phyloP scores from a whole-genome alignment of 2,329 filamentous ascomycete species.

The Nemania diffusa region DNA sequence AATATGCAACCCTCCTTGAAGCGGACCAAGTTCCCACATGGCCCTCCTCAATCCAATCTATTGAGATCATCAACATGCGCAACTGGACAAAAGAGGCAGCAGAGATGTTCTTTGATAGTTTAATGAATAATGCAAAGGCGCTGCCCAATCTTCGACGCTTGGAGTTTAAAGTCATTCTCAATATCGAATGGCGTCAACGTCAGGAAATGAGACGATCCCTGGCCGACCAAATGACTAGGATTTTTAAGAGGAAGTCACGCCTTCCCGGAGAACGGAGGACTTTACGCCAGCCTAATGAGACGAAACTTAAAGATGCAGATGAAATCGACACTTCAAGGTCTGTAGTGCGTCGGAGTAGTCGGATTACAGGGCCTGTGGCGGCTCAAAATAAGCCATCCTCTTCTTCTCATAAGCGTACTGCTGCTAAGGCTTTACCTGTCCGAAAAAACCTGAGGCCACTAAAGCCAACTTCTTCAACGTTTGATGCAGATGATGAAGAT shows the following conservation, averaged over 20 bases:
- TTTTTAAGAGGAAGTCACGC: slow-evolving; percentile 61
- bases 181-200: slow-evolving; percentile 83
- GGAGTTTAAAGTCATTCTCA: slow-evolving; percentile 79
- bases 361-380: slow-evolving; percentile 41
- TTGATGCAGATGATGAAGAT: slow-evolving; percentile 50
- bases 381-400: slow-evolving; percentile 30
- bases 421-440: slow-evolving; percentile 33
- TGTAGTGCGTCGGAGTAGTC: slow-evolving; percentile 46
- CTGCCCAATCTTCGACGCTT: slow-evolving; percentile 76
- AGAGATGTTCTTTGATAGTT: slow-evolving; percentile 80
- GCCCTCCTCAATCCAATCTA: slow-evolving; percentile 75
- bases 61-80: slow-evolving; percentile 81
- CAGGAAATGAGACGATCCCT: slow-evolving; percentile 82
- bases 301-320: slow-evolving; percentile 14
- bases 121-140: slow-evolving; percentile 75
- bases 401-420: slow-evolving; percentile 27
- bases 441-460: slow-evolving; percentile 39
- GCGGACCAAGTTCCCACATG: slow-evolving; percentile 77
- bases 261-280: slow-evolving; percentile 36
- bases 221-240: slow-evolving; percentile 73
- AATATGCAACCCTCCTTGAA: slow-evolving; percentile 75
- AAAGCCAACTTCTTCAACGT: slow-evolving; percentile 33
- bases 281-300: slow-evolving; percentile 22
- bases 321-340: slow-evolving; percentile 5
- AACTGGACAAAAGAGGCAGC: slow-evolving; percentile 77